Base-by-base conservation (phyloP, 2,329 filamentous ascomycete genomes). In the Lecanicillium sp. region DNA sequence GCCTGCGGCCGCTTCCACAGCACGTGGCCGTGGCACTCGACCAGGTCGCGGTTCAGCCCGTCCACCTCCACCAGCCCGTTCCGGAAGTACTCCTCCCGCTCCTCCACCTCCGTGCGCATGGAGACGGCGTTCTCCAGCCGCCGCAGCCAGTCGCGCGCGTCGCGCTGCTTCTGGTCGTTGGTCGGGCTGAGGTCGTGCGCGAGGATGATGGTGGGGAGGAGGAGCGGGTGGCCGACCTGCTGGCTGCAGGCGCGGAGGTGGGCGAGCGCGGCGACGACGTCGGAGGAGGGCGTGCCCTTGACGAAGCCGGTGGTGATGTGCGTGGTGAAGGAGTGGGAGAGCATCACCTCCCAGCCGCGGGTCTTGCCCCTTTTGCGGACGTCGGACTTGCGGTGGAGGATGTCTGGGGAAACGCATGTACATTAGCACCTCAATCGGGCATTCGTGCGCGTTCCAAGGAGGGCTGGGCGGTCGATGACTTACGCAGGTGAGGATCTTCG, bases 321-420 rank as follows among this genome's bases (percentile, higher is more conserved):
- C 2, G 72, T 74, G 11, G 62, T 66, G 62, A 82, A 74, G 39
- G 70, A 72, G 61, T 83, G 70, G 3, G 77, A 80, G 30, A 83
- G 71, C 68, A 80, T 79, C 48, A 82, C 68, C 63, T 83, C 80
- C 78, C 78, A 83, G 37, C 80, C 80, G 48, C 80, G 74, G 14
- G 79, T 83, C 57, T 70, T 72, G 52, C 78, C 79, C 64, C 78
- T 81, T 60, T 83, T 83, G 43, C 77, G 75, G 27, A 83, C 79
- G 57, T 83, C 79, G n/a, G 77, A 81, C 62, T 83, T 83, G 55
- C 80, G 75, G 58, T 79, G 80, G 51, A 83, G 72, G 55, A 83
- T 77, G 57, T 83, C 74, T 78, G 49, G 8, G 12, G 14, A 12
- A 3, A n/a, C 1, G 33, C 59, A 19, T 11, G 41, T 43, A 10